Base-by-base conservation (phyloP, 176 grass and related monocot genomes). In the Cymbopogon citratus region DNA sequence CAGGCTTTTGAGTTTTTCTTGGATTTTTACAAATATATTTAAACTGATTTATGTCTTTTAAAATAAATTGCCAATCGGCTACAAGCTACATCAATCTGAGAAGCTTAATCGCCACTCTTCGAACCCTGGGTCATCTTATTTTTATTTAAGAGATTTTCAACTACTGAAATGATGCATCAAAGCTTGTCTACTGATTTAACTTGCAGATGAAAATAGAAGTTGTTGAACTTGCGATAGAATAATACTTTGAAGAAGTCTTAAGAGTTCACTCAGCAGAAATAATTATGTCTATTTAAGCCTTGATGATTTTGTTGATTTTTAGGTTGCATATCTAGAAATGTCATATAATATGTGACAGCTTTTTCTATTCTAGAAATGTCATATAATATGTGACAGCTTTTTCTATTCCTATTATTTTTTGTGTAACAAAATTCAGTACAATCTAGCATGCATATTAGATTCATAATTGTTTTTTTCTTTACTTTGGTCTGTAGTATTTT, bases 131-230 rank as follows among this genome's bases (percentile, higher is more conserved):
- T 71, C 36, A 71, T 27, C 3, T 18, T 78, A 21, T 78, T 69
- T 33, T 85, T 7, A 36, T 14, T 54, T 56, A 6, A 59, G 29
- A 9, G 2, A 39, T 36, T 43, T 81, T 75, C 5, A 66, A 48
- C 49, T 60, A 10, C 24, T 75, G 41, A 60, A 67, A 62, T 69
- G 31, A 24, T 84, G 34, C 36, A 74, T 27, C 45, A 67, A 34
- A 74, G 49, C 61, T 36, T 77, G 34, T 57, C 14, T 78, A 33
- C 1, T 66, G 44, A 74, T 24, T 24, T 82, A 33, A 23, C 52
- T 80, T 80, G 27, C 33, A 71, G 29, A 56, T 73, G 57, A 35
- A 81, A 81, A 68, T 35, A 69, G 21, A 70, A 64, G 18, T 61
- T 41, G 18, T n/a, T 35, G 14, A 15, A 63, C 24, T 77, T 52